These are phyloP conservation scores for Podospora bellae-mahoneyi DNA, from an alignment of 495 filamentous ascomycete species.

Conservation along the genomic window DNA sequence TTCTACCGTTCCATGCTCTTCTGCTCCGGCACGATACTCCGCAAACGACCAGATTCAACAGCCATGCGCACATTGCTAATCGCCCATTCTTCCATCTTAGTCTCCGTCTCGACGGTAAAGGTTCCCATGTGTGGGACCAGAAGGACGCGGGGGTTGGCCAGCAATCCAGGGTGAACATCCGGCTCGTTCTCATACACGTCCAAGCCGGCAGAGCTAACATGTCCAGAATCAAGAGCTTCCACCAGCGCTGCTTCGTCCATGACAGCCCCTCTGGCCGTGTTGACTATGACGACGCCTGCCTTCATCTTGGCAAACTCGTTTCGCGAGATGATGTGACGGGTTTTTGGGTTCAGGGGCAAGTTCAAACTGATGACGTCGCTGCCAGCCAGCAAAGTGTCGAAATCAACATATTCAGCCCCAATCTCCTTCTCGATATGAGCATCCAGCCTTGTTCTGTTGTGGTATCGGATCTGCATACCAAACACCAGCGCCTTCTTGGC, in stretches of 20 bases:
- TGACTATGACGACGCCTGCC: conserved; percentile 65
- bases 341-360: conserved; percentile 66
- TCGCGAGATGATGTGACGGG: conserved; percentile 62
- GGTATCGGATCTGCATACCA: conserved; percentile 66
- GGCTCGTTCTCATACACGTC: conserved; percentile 84
- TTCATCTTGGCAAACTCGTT: conserved; percentile 67
- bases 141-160: conserved; percentile 67
- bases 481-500: conserved; percentile 53
- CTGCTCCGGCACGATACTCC: conserved; percentile 72
- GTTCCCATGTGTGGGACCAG: conserved; percentile 82
- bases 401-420: conserved; percentile 64
- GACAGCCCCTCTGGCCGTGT: conserved; percentile 66
- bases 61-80: conserved; percentile 65
- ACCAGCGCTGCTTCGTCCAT: conserved; percentile 73
- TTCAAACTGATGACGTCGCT: conserved; percentile 78
- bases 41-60: conserved; percentile 59
- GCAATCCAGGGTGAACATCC: conserved; percentile 63
- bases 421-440: conserved; percentile 51
- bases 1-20: conserved; percentile 17
- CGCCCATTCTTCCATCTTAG: conserved; percentile 74
- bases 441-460: conserved; percentile 55
- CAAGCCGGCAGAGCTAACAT: conserved; percentile 65
- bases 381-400: conserved; percentile 60
- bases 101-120: conserved; percentile 57
- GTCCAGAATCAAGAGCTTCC: conserved; percentile 62